A percentile compares a stretch with the other conserved stretches of the same genome.
These are phyloP conservation scores for Solanum gandarillasii DNA, from an alignment of 257 asterid species.

Conservation along the genomic window DNA sequence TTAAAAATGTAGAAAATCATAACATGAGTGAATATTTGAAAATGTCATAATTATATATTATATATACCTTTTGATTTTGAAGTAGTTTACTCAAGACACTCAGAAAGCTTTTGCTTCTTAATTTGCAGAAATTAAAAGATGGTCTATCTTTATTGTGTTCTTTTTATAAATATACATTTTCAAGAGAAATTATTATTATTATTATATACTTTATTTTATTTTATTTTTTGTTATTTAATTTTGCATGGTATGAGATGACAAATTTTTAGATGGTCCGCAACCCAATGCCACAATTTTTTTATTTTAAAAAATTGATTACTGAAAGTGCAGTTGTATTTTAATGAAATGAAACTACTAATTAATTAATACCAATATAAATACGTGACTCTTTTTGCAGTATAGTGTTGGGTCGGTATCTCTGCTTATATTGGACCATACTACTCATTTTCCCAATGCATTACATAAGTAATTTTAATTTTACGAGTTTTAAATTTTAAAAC, in stretches of 20 bases:
- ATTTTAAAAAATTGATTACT: neutral
- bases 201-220: neutral
- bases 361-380: neutral
- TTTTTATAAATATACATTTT: neutral
- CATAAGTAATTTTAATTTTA: neutral
- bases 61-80: neutral
- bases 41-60: neutral
- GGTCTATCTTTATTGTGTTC: neutral
- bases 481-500: neutral
- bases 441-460: neutral
- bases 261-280: neutral
- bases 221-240: neutral
- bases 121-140: neutral
- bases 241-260: neutral
- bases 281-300: neutral
- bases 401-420: neutral
- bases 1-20: neutral
- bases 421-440: neutral
- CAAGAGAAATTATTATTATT: neutral
- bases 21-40: neutral
- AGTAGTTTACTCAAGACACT: neutral
- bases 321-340: neutral
- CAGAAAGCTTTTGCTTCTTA: neutral
- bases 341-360: neutral
- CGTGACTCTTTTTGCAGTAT: neutral